A percentile compares a stretch with the other conserved stretches of the same genome.
phyloP scores from a whole-genome alignment of 2,329 filamentous ascomycete species.

The Incumbomyces lentus region DNA sequence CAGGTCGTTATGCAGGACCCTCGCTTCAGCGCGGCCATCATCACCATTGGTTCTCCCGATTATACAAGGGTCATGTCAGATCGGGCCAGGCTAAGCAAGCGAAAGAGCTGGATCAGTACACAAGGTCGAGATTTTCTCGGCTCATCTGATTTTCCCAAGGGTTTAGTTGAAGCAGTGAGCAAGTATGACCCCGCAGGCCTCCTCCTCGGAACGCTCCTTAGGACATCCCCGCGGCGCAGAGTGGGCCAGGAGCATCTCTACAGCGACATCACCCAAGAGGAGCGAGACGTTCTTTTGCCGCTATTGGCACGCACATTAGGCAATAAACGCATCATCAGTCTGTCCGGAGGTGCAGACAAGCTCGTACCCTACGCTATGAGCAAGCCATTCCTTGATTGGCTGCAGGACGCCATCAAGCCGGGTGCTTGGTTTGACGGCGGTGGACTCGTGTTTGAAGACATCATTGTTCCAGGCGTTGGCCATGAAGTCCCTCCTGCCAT shows the following conservation, averaged over 20 bases:
- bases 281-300: slow-evolving; percentile 35
- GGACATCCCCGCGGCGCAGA: slow-evolving; percentile 13
- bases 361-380: slow-evolving; percentile 50
- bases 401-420: slow-evolving; percentile 38
- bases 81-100: slow-evolving; percentile 62
- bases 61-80: slow-evolving; percentile 70
- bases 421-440: slow-evolving; percentile 41
- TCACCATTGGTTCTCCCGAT: slow-evolving; percentile 83
- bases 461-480: slow-evolving; percentile 45
- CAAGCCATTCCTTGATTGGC: slow-evolving; percentile 45
- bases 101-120: slow-evolving; percentile 48
- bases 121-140: slow-evolving; percentile 59
- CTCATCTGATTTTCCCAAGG: slow-evolving; percentile 63
- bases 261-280: slow-evolving; percentile 29
- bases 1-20: slow-evolving; percentile 68
- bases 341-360: slow-evolving; percentile 48
- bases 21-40: slow-evolving; percentile 65
- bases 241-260: slow-evolving; percentile 26
- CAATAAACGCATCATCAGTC: slow-evolving; percentile 44
- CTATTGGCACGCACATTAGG: slow-evolving; percentile 32
- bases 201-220: slow-evolving; percentile 47
- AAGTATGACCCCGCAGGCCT: slow-evolving; percentile 66
- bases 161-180: slow-evolving; percentile 53
- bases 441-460: slow-evolving; percentile 45
- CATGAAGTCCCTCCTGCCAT: slow-evolving; percentile 50